Conservation (phyloP, 2,329 filamentous ascomycete genomes). For the Purpureocillium takamizusanense region DNA sequence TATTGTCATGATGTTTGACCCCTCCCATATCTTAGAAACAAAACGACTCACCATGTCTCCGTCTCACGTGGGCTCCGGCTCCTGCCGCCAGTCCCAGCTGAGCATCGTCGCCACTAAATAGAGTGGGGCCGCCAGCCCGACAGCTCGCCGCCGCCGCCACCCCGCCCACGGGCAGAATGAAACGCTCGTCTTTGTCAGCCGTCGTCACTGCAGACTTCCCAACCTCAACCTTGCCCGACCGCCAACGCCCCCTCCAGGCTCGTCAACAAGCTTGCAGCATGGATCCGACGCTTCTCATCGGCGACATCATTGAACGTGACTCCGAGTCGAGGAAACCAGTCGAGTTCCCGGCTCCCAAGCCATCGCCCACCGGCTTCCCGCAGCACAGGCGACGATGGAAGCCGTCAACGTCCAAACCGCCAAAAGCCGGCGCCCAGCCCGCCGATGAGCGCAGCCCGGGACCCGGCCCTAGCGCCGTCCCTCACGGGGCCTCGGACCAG, state of each 20-base stretch:
- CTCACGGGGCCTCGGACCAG: neutral
- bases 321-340: conserved; percentile 51
- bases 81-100: too few relatives aligned
- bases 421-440: conserved; percentile 15
- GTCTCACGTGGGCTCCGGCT: too few relatives aligned
- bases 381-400: conserved; percentile 69
- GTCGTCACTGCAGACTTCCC: neutral
- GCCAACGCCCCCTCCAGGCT: too few relatives aligned
- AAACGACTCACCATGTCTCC: too few relatives aligned
- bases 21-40: too few relatives aligned
- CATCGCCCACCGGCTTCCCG: conserved; percentile 66
- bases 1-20: too few relatives aligned
- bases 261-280: conserved; percentile 11
- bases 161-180: too few relatives aligned
- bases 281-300: conserved; percentile 48
- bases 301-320: conserved; percentile 73
- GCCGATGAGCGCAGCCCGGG: conserved; percentile 4
- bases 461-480: neutral
- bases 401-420: conserved; percentile 71
- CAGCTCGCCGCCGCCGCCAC: too few relatives aligned
- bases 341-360: conserved; percentile 38
- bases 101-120: too few relatives aligned
- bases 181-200: conserved; percentile 1
- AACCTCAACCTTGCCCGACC: too few relatives aligned
- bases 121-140: too few relatives aligned